Percentiles rank a stretch among this genome's conserved stretches.
phyloP scores from a whole-genome alignment of 2,329 filamentous ascomycete species.

The Coniochaeta hoffmannii region DNA sequence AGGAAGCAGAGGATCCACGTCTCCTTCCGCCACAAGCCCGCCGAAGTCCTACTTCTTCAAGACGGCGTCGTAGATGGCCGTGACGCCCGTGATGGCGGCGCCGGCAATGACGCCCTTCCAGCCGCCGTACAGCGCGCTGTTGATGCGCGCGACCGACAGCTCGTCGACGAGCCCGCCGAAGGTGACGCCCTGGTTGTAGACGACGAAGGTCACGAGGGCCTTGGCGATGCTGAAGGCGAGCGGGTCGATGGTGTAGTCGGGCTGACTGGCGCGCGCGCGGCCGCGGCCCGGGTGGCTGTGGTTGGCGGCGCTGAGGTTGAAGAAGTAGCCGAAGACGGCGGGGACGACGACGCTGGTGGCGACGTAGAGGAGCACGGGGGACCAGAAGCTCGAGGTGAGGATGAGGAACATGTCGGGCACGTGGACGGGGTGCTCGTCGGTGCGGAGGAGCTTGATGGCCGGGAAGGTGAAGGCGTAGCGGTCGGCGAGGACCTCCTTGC shows the following conservation, averaged over 20 bases:
- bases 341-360: conserved; percentile 66
- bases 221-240: conserved; percentile 87
- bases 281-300: conserved; percentile 29
- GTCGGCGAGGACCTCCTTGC: conserved; percentile 62
- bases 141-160: conserved; percentile 54
- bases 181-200: conserved; percentile 63
- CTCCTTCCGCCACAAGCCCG: not conserved
- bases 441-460: conserved; percentile 46
- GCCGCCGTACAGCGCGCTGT: conserved; percentile 61
- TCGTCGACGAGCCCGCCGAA: conserved; percentile 55
- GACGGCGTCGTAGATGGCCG: conserved; percentile 71
- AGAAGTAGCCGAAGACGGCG: conserved; percentile 71
- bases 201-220: conserved; percentile 71
- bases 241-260: conserved; percentile 66
- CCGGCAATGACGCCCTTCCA: conserved; percentile 64
- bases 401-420: conserved; percentile 77
- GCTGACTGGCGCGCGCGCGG: conserved; percentile 28
- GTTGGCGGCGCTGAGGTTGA: conserved; percentile 66
- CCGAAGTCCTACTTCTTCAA: conserved; percentile 50
- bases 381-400: conserved; percentile 75
- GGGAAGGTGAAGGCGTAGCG: conserved; percentile 68
- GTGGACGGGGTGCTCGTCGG: conserved; percentile 53
- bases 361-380: conserved; percentile 68
- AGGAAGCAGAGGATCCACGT: too few relatives aligned
- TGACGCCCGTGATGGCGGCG: conserved; percentile 57